These are phyloP conservation scores for Sarcodon sp. DNA, from an alignment of 768 basidiomycete species.

Conservation along the genomic window DNA sequence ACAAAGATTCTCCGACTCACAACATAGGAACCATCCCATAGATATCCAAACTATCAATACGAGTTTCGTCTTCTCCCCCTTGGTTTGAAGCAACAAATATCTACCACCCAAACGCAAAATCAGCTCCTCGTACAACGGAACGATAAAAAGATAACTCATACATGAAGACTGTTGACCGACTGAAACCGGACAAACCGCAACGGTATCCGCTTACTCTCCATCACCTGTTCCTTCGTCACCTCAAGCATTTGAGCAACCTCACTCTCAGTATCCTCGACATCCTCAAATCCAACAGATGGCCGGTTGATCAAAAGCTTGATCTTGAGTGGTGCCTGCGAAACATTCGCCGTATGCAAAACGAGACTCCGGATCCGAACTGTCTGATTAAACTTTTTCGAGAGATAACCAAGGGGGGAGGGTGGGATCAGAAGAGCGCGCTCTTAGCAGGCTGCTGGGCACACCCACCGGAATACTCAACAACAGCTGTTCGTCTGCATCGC, in stretches of 20 bases:
- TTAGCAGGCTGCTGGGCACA: constrained; percentile 4
- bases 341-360: constrained; percentile 27
- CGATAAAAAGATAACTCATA: constrained; percentile 18
- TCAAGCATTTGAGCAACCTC: constrained; percentile 45
- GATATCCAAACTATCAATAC: constrained; percentile 56
- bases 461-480: constrained; percentile 54
- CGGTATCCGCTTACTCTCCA: constrained; percentile 31
- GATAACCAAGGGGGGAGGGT: neutral
- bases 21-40: constrained; percentile 25
- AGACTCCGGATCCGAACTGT: constrained; percentile 50
- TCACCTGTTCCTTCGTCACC: constrained; percentile 34
- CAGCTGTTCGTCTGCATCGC: constrained; percentile 65
- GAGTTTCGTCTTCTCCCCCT: constrained; percentile 46
- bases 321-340: constrained; percentile 37
- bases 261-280: constrained; percentile 38
- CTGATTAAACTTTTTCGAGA: constrained; percentile 49
- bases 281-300: constrained; percentile 48
- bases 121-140: neutral
- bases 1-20: neutral
- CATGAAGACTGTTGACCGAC: constrained; percentile 52
- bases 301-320: constrained; percentile 56
- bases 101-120: constrained; percentile 19
- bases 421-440: neutral
- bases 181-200: constrained; percentile 63
- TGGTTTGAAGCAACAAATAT: constrained; percentile 63